Percentiles rank a stretch among this genome's conserved stretches.
Conservation (phyloP, 2,329 filamentous ascomycete genomes). For the Neonectria coccinea region DNA sequence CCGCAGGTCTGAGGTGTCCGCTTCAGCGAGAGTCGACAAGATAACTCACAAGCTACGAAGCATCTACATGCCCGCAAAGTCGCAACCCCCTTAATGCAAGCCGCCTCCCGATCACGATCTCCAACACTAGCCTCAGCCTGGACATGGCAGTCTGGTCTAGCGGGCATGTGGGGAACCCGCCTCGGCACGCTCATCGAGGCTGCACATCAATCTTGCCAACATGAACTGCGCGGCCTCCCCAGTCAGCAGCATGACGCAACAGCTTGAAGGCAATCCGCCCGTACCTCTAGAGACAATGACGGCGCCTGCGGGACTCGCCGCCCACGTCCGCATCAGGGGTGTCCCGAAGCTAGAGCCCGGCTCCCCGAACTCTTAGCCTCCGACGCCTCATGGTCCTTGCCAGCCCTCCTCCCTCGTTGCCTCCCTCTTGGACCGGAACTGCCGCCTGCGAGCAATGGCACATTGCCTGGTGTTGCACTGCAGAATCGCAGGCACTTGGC, state of each 20-base stretch:
- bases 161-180: conserved; percentile 20
- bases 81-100: conserved; percentile 14
- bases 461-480: background rate
- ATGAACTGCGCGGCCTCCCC: conserved; percentile 16
- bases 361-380: conserved; percentile 20
- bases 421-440: background rate
- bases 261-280: background rate
- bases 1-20: background rate
- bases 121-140: conserved; percentile 11
- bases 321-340: conserved; percentile 9
- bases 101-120: conserved; percentile 17
- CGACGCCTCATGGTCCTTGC: background rate
- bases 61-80: background rate
- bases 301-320: conserved; percentile 12
- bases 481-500: background rate
- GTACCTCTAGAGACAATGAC: conserved; percentile 5
- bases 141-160: conserved; percentile 5
- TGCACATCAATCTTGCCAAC: conserved; percentile 26
- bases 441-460: background rate
- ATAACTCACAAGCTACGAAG: background rate
- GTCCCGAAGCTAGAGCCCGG: conserved; percentile 1
- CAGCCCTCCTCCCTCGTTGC: background rate
- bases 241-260: conserved; percentile 3
- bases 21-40: background rate
- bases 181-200: conserved; percentile 13